Evolutionary conservation across 148 eudicot genomes (phyloP), one percentile per base, ranked within the genome.

Genomic region (Chenopodium quinoa): DNA sequence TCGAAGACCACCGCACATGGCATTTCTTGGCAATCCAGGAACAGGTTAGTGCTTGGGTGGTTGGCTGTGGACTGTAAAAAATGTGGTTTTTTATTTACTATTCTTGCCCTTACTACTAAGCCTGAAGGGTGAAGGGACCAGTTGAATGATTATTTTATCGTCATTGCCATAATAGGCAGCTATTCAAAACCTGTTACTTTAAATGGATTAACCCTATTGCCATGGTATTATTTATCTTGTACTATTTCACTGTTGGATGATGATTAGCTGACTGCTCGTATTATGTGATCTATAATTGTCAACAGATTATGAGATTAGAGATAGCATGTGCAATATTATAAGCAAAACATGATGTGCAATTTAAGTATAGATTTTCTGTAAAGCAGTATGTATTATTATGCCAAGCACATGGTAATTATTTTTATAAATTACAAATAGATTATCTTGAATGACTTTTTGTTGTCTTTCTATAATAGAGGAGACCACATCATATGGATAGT

Each of bases 1-100:
- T 65, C 87, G 99, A 84, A 90, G 95, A 82, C 94, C 97, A 79
- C 98, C 99, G 40, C 99, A 97, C 82, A 97, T 97, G 99, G 99
- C 99, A 58, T 97, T 94, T 80, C 97, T 97, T 78, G 99, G 99
- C 73, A 97, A 94, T 79, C 99, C 98, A 40, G 99, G 99, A 86
- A 94, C 99, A 92, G 99, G 99, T 94, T 83, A 78, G 34, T 78
- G 77, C 13, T 79, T 47, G 11, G 65, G 63, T 68, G 31, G 19
- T 60, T 29, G 60, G 31, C 29, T 74, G 20, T 56, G 16, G 60
- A 56, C 66, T 50, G 8, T 72, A 40, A 27, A 4, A 29, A 31
- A 27, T 27, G 27, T 27, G 27, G 27, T 27, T 27, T 27, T 27
- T 34, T 34, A 34, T 34, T 34, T 4, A 34, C 5, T 34, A 34